Evolutionary conservation across 2,329 filamentous ascomycete genomes (phyloP).

Genomic region (Hymenoscyphus salicellus): DNA sequence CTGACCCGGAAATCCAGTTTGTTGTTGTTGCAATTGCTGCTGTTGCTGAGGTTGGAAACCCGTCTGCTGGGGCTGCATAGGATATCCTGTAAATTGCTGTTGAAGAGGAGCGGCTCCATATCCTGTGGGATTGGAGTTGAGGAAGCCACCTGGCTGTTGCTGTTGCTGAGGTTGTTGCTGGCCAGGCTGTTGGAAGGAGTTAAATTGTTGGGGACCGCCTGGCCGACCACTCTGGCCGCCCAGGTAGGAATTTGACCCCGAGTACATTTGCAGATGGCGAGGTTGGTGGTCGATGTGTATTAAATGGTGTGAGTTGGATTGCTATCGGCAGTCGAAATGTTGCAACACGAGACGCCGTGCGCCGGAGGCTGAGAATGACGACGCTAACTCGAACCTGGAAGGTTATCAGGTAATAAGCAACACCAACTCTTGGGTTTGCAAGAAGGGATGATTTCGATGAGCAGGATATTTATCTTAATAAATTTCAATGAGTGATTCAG

Average conservation of each 20-base stretch:
- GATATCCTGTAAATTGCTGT: constrained; percentile 34
- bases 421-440: too few species aligned
- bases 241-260: constrained; percentile 80
- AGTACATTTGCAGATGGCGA: constrained; percentile 65
- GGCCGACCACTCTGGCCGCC: constrained; percentile 75
- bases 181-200: constrained; percentile 42
- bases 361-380: neutral
- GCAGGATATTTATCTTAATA: too few species aligned
- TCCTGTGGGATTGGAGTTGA: constrained; percentile 34
- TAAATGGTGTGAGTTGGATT: neutral
- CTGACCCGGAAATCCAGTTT: constrained; percentile 57
- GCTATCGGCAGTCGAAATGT: neutral
- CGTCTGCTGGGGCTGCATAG: constrained; percentile 41
- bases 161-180: constrained; percentile 39
- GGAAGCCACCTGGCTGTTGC: constrained; percentile 33
- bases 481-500: too few species aligned
- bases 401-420: too few species aligned
- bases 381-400: too few species aligned
- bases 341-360: constrained; percentile 5
- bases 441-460: too few species aligned
- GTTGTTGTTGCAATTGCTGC: constrained; percentile 48
- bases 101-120: constrained; percentile 37
- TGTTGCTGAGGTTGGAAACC: constrained; percentile 52
- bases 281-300: constrained; percentile 11
- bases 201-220: constrained; percentile 61